Evolutionary conservation across 306 rosid species (phyloP), one percentile per base, ranked within the genome.

Genomic region (Medicago lupulina): DNA sequence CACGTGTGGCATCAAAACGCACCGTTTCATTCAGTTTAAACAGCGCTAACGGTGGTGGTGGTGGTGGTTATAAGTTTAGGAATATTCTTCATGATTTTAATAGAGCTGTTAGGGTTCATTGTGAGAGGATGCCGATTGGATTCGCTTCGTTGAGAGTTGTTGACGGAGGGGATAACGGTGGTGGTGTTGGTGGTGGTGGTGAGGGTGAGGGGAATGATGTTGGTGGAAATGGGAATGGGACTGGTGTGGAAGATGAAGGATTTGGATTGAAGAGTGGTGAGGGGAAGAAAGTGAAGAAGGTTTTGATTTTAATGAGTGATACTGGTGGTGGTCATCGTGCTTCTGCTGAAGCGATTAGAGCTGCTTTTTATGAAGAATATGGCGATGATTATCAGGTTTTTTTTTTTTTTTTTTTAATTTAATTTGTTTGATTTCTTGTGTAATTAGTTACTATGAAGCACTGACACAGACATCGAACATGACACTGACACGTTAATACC

Each of bases 251-350:
- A 41, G 76, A 60, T 66, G 86, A 82, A 21, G 49, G 84, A 12
- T 68, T 78, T 76, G 69, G 75, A n/a, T 58, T 78, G 81, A 88
- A 82, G 74, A 84, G 81, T 8, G 87, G 57, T 13, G 86, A 40
- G 39, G 21, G 66, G 10, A 81, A 62, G 53, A 79, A 18, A 13
- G 89, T 93, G 1, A 95, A 90, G 60, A 91, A 83, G 8, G 99
- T 95, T 73, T 78, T 92, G 76, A 95, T 95, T 85, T 86, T 95
- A 88, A 95, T 95, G 99, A 95, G 99, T 80, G 97, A 95, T 64
- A 95, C 99, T 8, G 99, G 99, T 58, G 99, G 99, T 39, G 99
- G 99, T 11, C 99, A 95, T 83, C 86, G 99, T 19, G 99, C 99
- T 81, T 95, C 99, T 0, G 99, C 99, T 3, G 99, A 95, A 79